Conservation (phyloP, 2,329 filamentous ascomycete species). For the Colletotrichum shisoi region DNA sequence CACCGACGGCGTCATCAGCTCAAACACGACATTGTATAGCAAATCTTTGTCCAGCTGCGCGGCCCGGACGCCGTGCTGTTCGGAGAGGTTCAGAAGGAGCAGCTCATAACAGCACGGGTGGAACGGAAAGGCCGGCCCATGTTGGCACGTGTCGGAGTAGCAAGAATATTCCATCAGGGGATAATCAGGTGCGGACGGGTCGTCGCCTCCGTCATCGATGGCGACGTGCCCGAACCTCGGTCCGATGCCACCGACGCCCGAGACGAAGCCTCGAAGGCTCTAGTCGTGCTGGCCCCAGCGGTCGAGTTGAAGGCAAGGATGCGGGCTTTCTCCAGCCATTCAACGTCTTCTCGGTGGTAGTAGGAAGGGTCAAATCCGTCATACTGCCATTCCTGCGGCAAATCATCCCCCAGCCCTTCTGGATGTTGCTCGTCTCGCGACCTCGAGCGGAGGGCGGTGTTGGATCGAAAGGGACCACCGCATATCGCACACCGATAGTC, state of each 20-base stretch:
- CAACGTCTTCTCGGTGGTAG: neutral
- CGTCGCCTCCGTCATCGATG: neutral
- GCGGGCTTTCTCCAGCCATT: neutral
- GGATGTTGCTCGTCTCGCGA: neutral
- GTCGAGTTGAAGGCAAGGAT: neutral
- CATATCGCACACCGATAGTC: neutral
- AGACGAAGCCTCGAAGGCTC: neutral
- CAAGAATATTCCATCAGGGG: neutral
- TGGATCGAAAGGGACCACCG: neutral
- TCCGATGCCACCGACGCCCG: neutral
- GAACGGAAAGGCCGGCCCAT: neutral
- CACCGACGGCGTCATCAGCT: neutral
- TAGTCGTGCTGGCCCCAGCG: neutral
- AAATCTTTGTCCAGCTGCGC: neutral
- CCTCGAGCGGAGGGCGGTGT: neutral
- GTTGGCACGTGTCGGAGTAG: neutral
- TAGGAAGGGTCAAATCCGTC: neutral
- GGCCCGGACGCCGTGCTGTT: neutral
- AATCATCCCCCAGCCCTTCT: neutral
- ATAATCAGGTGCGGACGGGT: neutral
- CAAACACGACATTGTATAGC: neutral
- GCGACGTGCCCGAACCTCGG: neutral
- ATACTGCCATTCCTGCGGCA: neutral
- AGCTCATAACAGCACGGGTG: neutral
- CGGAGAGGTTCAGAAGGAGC: neutral